A percentile compares a stretch with the other conserved stretches of the same genome.
These are phyloP conservation scores for Setaria viridis DNA, from an alignment of 202 grass and related monocot genomes.

Conservation along the genomic window DNA sequence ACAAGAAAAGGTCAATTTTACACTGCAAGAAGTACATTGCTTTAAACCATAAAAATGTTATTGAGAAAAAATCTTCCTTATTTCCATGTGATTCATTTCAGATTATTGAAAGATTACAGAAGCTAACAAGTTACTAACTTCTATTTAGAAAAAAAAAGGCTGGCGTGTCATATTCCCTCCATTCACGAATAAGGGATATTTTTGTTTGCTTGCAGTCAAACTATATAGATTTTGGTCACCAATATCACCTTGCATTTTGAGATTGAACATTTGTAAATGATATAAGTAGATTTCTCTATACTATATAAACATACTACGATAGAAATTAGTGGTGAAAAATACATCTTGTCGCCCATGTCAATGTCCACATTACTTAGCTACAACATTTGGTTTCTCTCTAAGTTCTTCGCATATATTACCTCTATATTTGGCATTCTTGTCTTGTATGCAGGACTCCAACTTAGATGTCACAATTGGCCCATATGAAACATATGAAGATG, in stretches of 20 bases:
- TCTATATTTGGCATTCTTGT: constrained; percentile 44
- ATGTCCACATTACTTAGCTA: neutral
- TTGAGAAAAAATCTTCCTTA: neutral
- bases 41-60: neutral
- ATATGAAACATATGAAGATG: constrained; percentile 98
- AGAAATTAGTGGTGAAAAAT: neutral
- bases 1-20: neutral
- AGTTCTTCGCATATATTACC: constrained; percentile 31
- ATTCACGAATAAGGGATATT: neutral
- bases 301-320: neutral
- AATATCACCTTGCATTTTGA: neutral
- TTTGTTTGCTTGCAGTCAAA: neutral
- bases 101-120: constrained; percentile 27
- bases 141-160: neutral
- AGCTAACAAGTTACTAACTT: neutral
- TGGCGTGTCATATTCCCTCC: neutral
- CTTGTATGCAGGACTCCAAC: constrained; percentile 79
- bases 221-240: neutral
- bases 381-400: neutral
- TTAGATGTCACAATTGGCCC: constrained; percentile 97
- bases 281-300: neutral
- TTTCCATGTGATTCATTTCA: neutral
- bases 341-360: neutral
- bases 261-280: neutral
- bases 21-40: neutral